phyloP scores from a whole-genome alignment of 345 rosid genomes.

The Viola odorata region DNA sequence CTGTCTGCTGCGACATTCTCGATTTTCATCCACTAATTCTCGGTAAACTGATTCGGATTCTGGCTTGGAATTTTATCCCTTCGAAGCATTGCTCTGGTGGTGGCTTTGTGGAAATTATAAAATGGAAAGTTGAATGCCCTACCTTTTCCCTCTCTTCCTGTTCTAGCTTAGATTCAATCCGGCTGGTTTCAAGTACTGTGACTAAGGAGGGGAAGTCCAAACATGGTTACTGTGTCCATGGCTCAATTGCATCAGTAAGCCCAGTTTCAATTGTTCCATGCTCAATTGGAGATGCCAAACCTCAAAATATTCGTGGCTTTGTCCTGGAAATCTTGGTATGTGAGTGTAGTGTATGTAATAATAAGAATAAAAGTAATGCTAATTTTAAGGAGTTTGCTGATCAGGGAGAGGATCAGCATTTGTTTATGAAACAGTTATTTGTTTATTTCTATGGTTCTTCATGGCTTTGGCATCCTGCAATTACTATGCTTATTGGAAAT shows the following conservation, averaged over 20 bases:
- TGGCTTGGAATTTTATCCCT: constrained; percentile 77
- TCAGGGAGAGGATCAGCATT: constrained; percentile 19
- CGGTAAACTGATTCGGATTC: constrained; percentile 42
- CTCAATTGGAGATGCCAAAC: constrained; percentile 19
- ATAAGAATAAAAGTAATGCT: constrained; percentile 10
- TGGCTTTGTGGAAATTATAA: constrained; percentile 76
- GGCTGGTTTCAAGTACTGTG: constrained; percentile 25
- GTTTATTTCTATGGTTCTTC: constrained; percentile 63
- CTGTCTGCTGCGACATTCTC: constrained; percentile 73
- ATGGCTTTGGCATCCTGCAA: constrained; percentile 65
- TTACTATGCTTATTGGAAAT: constrained; percentile 55
- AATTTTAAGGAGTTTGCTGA: background rate
- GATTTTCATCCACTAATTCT: constrained; percentile 31
- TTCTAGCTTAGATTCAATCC: constrained; percentile 33
- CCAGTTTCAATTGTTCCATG: constrained; percentile 71
- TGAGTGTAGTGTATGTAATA: constrained; percentile 42
- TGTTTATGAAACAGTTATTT: constrained; percentile 36
- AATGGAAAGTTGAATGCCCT: constrained; percentile 38
- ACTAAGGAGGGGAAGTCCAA: constrained; percentile 24
- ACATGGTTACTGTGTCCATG: constrained; percentile 40
- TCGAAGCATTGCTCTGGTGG: constrained; percentile 28
- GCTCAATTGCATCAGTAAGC: constrained; percentile 53
- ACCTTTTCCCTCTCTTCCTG: constrained; percentile 28
- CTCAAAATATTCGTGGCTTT: constrained; percentile 59
- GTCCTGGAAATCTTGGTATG: constrained; percentile 48